These are phyloP conservation scores for Talaromyces sp. DNA, from an alignment of 2,329 filamentous ascomycete species.

Conservation along the genomic window DNA sequence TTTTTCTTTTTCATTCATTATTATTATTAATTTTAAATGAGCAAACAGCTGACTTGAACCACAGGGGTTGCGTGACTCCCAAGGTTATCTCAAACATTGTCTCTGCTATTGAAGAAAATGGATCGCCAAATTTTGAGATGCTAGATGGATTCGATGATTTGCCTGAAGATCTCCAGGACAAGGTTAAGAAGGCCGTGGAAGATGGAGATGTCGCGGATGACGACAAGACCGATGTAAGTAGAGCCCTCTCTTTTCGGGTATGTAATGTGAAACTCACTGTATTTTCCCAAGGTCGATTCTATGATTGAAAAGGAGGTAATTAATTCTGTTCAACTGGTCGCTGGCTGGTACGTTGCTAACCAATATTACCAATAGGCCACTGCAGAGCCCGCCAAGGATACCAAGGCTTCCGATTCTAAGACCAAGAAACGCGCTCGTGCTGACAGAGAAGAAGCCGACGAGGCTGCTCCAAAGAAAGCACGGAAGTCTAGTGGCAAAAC, in stretches of 20 bases:
- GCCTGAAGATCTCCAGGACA: slow-evolving; percentile 61
- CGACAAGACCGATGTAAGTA: slow-evolving; percentile 81
- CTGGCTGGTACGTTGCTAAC: not conserved
- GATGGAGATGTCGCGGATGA: slow-evolving; percentile 77
- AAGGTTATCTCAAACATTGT: slow-evolving; percentile 62
- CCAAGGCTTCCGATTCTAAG: slow-evolving; percentile 11
- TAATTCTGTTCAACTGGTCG: not conserved
- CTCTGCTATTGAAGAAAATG: slow-evolving; percentile 37
- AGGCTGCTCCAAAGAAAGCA: slow-evolving; percentile 15
- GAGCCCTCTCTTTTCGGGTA: not conserved
- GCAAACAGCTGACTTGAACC: not conserved
- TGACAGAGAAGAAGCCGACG: slow-evolving; percentile 11
- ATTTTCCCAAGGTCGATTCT: not conserved
- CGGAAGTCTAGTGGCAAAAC: slow-evolving; percentile 7
- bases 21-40: too few species aligned
- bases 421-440: slow-evolving; percentile 15
- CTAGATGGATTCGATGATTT: slow-evolving; percentile 82
- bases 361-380: slow-evolving; percentile 60
- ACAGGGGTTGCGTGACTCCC: slow-evolving; percentile 84
- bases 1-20: too few species aligned
- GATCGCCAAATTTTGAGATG: slow-evolving; percentile 55
- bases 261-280: slow-evolving; percentile 17
- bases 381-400: slow-evolving; percentile 24
- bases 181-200: slow-evolving; percentile 65
- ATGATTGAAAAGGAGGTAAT: not conserved